Base-by-base conservation (phyloP, 805 yeast species). In the Cyberlindnera xishuangbannaensis region DNA sequence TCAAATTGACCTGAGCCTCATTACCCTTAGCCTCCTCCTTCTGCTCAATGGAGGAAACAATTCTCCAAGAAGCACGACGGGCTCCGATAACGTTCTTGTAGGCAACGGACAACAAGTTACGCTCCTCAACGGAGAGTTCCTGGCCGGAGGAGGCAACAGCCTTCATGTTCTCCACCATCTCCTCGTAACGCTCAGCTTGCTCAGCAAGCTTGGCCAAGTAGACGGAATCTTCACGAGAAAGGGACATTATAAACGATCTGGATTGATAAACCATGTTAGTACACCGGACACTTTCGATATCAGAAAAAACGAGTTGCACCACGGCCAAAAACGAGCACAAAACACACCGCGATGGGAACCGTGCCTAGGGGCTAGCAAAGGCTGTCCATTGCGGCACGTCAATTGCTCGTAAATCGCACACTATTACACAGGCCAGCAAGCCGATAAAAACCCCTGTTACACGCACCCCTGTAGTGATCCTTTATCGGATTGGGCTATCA, bases 171-270 rank as follows among this genome's bases (percentile, higher is more conserved):
- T 86, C 95, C 54, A 90, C 97, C 97, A 85, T 87, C 71, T 90
- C 97, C 71, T 92, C 97, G 64, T 88, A 92, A 69, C 97, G 94
- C 72, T 92, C 98, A 58, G 97, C 97, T 73, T 90, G 97, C 70
- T 90, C 97, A 58, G 97, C 96, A 62, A 92, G 80, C 63, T 92
- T 90, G 65, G 97, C 97, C 60, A 92, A 78, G 69, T 88, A 90
- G 55, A 92, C 95, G 58, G 94, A 85, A 70, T 92, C 95, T 80
- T 92, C 97, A 74, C 97, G 94, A 58, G 90, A 74, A 64, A 75
- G 71, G 54, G 88, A 73, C 87, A 80, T 78, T 41, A 30, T 35
- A 26, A 14, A 16, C 23, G 28, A 30, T n/a, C n/a, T n/a, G n/a
- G n/a, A n/a, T n/a, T n/a, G n/a, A n/a, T n/a, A n/a, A n/a, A n/a